Conservation (phyloP, 2,329 filamentous ascomycete species). For the Exserohilum turcica region DNA sequence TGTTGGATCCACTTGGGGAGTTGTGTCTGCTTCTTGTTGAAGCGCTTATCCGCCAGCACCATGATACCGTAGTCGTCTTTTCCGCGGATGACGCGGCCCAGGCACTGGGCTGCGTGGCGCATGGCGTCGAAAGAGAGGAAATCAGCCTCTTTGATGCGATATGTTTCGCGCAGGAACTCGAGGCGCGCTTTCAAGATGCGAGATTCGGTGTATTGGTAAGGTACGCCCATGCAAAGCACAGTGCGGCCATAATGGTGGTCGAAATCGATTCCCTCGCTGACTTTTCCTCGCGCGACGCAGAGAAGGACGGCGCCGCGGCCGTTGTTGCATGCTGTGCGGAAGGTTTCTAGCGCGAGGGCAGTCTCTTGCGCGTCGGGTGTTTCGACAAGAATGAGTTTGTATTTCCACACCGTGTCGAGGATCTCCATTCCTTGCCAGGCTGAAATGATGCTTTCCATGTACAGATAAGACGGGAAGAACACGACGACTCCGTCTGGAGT, state of each 20-base stretch:
- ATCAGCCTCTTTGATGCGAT: slow-evolving; percentile 94
- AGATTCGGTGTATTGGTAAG: slow-evolving; percentile 98
- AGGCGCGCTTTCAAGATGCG: slow-evolving; percentile 93
- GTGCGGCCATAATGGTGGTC: slow-evolving; percentile 97
- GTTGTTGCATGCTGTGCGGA: slow-evolving; percentile 96
- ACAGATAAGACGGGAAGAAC: slow-evolving; percentile 97
- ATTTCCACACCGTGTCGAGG: slow-evolving; percentile 97
- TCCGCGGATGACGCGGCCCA: slow-evolving; percentile 90
- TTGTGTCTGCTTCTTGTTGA: slow-evolving; percentile 87
- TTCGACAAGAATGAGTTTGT: slow-evolving; percentile 96
- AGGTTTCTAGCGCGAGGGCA: slow-evolving; percentile 91
- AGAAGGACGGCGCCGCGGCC: slow-evolving; percentile 90
- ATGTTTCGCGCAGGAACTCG: slow-evolving; percentile 95
- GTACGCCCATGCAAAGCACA: slow-evolving; percentile 94
- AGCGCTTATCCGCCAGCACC: slow-evolving; percentile 93
- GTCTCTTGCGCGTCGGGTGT: slow-evolving; percentile 98
- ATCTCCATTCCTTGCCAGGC: slow-evolving; percentile 99
- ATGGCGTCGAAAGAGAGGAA: slow-evolving; percentile 99
- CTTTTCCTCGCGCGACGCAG: slow-evolving; percentile 95
- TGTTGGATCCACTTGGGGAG: slow-evolving; percentile 97
- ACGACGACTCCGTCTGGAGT: slow-evolving; percentile 98
- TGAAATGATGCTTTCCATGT: slow-evolving; percentile 98
- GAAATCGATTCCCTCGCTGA: slow-evolving; percentile 98
- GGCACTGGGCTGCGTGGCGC: slow-evolving; percentile 96
- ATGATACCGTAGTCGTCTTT: slow-evolving; percentile 99